Conservation (phyloP, 2,329 filamentous ascomycete species). For the Monilinia fructigena region DNA sequence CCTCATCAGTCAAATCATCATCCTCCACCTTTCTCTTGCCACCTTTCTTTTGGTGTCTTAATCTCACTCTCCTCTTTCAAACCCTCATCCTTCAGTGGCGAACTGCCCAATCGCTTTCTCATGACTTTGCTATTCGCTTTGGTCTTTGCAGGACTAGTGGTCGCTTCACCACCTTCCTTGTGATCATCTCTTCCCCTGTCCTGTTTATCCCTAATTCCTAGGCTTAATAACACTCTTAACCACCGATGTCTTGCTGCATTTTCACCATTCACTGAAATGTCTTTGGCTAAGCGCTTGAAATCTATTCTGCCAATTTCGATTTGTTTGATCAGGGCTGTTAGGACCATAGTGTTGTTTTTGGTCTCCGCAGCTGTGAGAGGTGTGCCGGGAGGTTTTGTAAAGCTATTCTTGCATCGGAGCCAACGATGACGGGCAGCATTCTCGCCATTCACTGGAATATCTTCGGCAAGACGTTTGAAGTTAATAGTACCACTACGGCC, state of each 20-base stretch:
- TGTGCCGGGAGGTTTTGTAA: neutral
- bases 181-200: neutral
- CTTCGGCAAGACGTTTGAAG: conserved; percentile 1
- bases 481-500: neutral
- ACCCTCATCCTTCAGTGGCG: neutral
- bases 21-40: conserved; percentile 13
- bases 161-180: neutral
- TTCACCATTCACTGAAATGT: neutral
- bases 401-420: neutral
- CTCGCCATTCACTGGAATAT: neutral
- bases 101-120: neutral
- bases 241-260: conserved; percentile 10
- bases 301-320: neutral
- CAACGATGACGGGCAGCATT: conserved; percentile 12
- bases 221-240: neutral
- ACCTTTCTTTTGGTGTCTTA: neutral
- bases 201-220: neutral
- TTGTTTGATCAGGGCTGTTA: neutral
- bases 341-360: neutral
- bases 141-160: neutral
- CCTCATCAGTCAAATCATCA: neutral
- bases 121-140: conserved; percentile 6
- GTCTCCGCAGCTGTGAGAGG: neutral
- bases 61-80: neutral
- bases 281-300: neutral